These are phyloP conservation scores for Coemansia sp. DNA, from an alignment of 192 early-diverging fungal species.

Conservation along the genomic window DNA sequence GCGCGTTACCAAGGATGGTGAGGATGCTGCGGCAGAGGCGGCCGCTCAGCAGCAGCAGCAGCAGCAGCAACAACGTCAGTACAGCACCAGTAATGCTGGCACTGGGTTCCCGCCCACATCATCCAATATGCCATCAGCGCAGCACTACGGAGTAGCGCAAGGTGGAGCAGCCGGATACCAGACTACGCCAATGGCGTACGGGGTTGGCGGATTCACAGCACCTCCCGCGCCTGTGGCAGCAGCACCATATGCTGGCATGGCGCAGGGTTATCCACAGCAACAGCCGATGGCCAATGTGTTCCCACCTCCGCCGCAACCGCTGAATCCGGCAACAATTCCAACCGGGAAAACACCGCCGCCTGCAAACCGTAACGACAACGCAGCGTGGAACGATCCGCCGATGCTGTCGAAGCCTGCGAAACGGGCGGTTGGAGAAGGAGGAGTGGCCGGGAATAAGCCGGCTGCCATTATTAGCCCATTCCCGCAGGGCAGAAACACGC, in stretches of 20 bases:
- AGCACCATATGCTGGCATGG: slow-evolving; percentile 20
- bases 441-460: slow-evolving; percentile 12
- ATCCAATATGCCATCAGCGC: slow-evolving; percentile 30
- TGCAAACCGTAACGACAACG: slow-evolving; percentile 16
- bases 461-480: slow-evolving; percentile 42
- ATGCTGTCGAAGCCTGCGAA: slow-evolving; percentile 29
- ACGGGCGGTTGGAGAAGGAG: slow-evolving; percentile 16
- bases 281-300: slow-evolving; percentile 10
- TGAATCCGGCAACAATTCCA: slow-evolving; percentile 42
- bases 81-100: slow-evolving; percentile 9
- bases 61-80: slow-evolving; percentile 10
- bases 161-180: slow-evolving; percentile 9
- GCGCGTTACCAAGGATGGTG: slow-evolving; percentile 19
- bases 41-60: slow-evolving; percentile 16
- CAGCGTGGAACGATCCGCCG: slow-evolving; percentile 47
- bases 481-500: slow-evolving; percentile 39
- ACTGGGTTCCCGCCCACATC: background rate
- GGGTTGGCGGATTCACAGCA: background rate
- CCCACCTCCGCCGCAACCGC: slow-evolving; percentile 48
- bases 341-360: slow-evolving; percentile 41
- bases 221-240: background rate
- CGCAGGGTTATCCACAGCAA: slow-evolving; percentile 22
- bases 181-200: slow-evolving; percentile 4
- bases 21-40: background rate
- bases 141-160: slow-evolving; percentile 20